phyloP scores from a whole-genome alignment of 768 basidiomycete genomes.

The Clathrus columnatus region DNA sequence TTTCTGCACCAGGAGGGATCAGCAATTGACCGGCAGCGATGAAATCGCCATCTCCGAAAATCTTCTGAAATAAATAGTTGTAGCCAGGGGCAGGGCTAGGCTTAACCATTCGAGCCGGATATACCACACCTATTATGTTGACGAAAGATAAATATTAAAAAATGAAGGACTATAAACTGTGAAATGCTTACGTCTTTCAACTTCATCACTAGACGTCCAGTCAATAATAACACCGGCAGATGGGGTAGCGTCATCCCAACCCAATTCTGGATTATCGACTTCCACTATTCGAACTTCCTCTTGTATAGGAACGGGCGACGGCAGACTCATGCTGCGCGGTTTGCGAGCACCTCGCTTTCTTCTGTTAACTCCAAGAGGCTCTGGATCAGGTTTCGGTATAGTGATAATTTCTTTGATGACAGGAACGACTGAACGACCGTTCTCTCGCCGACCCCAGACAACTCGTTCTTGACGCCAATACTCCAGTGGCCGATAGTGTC shows the following conservation, averaged over 20 bases:
- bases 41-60: slow-evolving; percentile 86
- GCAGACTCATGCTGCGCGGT: slow-evolving; percentile 30
- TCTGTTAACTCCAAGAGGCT: slow-evolving; percentile 38
- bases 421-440: slow-evolving; percentile 40
- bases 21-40: slow-evolving; percentile 84
- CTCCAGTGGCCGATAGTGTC: slow-evolving; percentile 65
- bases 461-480: slow-evolving; percentile 92
- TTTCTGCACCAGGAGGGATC: slow-evolving; percentile 71
- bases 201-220: slow-evolving; percentile 51
- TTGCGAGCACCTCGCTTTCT: slow-evolving; percentile 22
- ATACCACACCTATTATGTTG: slow-evolving; percentile 59
- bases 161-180: not conserved
- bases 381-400: slow-evolving; percentile 42
- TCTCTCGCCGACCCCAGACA: slow-evolving; percentile 62
- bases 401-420: slow-evolving; percentile 23
- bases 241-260: slow-evolving; percentile 79
- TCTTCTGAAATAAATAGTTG: slow-evolving; percentile 81
- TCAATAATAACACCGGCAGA: slow-evolving; percentile 60
- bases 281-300: slow-evolving; percentile 12
- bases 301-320: slow-evolving; percentile 34
- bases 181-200: slow-evolving; percentile 55
- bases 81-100: slow-evolving; percentile 52
- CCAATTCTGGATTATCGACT: slow-evolving; percentile 40
- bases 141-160: slow-evolving; percentile 5
- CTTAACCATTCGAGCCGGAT: slow-evolving; percentile 58